These are phyloP conservation scores for Alternaria sp. DNA, from an alignment of 2,329 filamentous ascomycete species.

Conservation along the genomic window DNA sequence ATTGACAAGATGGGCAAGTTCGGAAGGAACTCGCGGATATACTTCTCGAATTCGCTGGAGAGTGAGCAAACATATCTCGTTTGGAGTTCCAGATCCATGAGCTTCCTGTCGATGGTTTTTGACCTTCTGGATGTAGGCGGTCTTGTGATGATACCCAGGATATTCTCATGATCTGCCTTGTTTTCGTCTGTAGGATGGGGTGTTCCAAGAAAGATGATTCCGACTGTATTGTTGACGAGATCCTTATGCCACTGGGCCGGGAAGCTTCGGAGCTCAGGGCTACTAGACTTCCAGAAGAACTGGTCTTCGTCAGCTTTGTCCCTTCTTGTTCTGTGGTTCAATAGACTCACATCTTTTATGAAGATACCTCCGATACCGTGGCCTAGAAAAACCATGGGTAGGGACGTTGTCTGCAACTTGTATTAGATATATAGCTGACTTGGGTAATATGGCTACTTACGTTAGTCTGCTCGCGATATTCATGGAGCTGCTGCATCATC, in stretches of 20 bases:
- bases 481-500: not conserved
- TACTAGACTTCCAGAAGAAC: not conserved
- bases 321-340: no score
- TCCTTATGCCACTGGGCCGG: rapidly evolving
- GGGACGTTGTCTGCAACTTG: not conserved
- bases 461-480: not conserved
- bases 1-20: not conserved
- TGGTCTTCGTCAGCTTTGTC: no score
- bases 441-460: no score
- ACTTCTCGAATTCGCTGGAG: rapidly evolving
- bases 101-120: not conserved
- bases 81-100: rapidly evolving
- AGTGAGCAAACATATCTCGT: not conserved
- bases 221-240: not conserved
- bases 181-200: not conserved
- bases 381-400: not conserved
- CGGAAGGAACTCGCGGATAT: not conserved
- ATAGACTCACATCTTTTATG: no score
- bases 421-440: no score
- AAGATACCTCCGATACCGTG: not conserved
- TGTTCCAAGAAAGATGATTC: not conserved
- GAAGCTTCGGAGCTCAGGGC: not conserved
- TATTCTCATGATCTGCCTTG: no score
- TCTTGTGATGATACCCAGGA: no score
- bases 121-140: no score